Percentiles rank a stretch among this genome's conserved stretches.
These are phyloP conservation scores for Pleurotus ostreatus DNA, from an alignment of 768 basidiomycete genomes.

Conservation along the genomic window DNA sequence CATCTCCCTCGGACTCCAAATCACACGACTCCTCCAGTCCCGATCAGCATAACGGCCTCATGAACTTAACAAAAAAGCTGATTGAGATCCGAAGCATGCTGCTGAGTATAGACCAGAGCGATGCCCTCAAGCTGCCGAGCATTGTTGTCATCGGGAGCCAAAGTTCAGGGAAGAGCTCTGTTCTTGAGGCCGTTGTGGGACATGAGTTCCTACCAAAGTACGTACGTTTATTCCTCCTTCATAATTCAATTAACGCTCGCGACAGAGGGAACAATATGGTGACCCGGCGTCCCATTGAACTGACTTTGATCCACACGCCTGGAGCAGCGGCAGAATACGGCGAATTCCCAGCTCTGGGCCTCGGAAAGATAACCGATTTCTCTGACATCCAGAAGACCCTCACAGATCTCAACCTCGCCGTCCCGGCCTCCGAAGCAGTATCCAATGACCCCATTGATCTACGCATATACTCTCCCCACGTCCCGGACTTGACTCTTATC, in stretches of 20 bases:
- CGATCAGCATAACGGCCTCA: constrained; percentile 75
- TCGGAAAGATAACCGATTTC: constrained; percentile 90
- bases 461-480: constrained; percentile 91
- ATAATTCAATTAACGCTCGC: background rate
- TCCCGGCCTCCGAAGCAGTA: constrained; percentile 85
- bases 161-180: constrained; percentile 97
- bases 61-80: constrained; percentile 91
- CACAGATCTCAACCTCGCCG: constrained; percentile 92
- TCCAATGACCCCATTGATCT: constrained; percentile 96
- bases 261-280: constrained; percentile 99
- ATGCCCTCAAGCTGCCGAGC: constrained; percentile 89
- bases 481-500: constrained; percentile 96
- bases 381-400: constrained; percentile 87
- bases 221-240: constrained; percentile 24
- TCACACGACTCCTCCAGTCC: constrained; percentile 27
- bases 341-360: constrained; percentile 87
- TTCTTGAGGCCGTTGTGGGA: constrained; percentile 95
- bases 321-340: constrained; percentile 74
- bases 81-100: constrained; percentile 95
- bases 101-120: constrained; percentile 94
- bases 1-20: constrained; percentile 66
- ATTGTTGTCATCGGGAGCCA: constrained; percentile 99
- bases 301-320: constrained; percentile 93
- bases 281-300: constrained; percentile 94
- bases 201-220: constrained; percentile 98